Evolutionary conservation across 2,329 filamentous ascomycete genomes (phyloP), one percentile per base, ranked within the genome.

Genomic region (Lanzia echinophila): DNA sequence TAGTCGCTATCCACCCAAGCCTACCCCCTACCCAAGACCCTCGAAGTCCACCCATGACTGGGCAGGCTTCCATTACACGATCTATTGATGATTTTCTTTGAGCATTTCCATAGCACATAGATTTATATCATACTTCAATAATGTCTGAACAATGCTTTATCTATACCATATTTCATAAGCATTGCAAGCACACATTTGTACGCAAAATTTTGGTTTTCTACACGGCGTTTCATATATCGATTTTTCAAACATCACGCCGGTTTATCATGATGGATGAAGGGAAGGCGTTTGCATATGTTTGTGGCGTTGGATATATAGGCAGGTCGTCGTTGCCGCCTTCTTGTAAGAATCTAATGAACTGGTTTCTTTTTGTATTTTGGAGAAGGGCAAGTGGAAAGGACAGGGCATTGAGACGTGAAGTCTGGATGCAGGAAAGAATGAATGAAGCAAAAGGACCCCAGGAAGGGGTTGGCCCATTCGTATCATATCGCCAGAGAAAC

Each of bases 41-140:
- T 13, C 74, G 88, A 62, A 90, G 87, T 67, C 87, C 87, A 15
- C 84, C 86, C 0, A 87, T 85, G 12, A 82, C 80, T 63, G 87
- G 87, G 38, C 85, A 87, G 67, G 83, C 82, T 55, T 86, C 87
- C 3, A 90, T 92, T 57, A 82, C 84, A 49, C 77, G 87, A 54
- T 90, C 85, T 55, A 92, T 92, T 63, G 85, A 88, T 67, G 87
- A 90, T 64, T 75, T 90, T 49, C 73, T 91, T 69, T 90, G 76
- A 78, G 38, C 32, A 38, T 50, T 53, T 45, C 38, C 15, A 45
- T 33, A 44, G 47, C 38, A 44, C 39, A 54, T 54, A 39, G 52
- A 54, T 44, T 28, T 50, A 44, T 42, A 42, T 48, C 44, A 39
- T 36, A 22, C 20, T 6, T 24, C 8, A 20, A 48, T 53, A 53